Conservation (phyloP, 495 filamentous ascomycete genomes). For the Cenococcum geophilum region DNA sequence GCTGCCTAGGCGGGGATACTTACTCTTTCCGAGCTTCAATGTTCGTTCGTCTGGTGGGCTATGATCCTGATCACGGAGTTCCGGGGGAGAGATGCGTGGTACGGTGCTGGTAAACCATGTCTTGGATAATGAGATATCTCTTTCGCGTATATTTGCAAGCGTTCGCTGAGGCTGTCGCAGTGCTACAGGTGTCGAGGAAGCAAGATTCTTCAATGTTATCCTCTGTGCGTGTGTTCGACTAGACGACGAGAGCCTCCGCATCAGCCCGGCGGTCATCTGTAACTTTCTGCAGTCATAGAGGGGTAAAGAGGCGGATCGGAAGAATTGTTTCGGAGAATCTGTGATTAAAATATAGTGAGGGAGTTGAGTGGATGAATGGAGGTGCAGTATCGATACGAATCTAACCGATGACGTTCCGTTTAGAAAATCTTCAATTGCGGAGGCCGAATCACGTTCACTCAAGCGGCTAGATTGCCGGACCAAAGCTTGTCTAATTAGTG, state of each 20-base stretch:
- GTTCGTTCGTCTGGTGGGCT: slow-evolving; percentile 68
- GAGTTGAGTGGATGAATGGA: background rate
- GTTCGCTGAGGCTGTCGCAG: slow-evolving; percentile 25
- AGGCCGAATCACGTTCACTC: no score
- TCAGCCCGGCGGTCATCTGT: slow-evolving; percentile 35
- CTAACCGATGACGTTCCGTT: background rate
- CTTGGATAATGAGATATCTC: slow-evolving; percentile 23
- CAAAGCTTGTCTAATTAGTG: no score
- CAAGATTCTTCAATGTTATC: slow-evolving; percentile 6
- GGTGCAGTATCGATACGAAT: background rate
- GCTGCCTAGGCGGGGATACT: slow-evolving; percentile 28
- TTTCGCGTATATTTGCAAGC: slow-evolving; percentile 31
- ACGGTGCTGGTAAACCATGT: slow-evolving; percentile 36
- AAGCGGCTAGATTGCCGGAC: no score
- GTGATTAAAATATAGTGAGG: background rate
- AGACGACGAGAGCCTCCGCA: slow-evolving; percentile 36
- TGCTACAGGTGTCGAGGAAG: slow-evolving; percentile 10
- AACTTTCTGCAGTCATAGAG: slow-evolving; percentile 24
- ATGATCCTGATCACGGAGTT: slow-evolving; percentile 34
- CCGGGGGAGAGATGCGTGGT: slow-evolving; percentile 12
- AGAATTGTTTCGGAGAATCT: background rate
- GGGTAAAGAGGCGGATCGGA: background rate
- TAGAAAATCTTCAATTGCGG: no score
- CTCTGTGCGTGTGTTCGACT: slow-evolving; percentile 24
- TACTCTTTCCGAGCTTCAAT: slow-evolving; percentile 85